Conservation (phyloP, 139 green algal species). For the Medakamo hakoo region DNA sequence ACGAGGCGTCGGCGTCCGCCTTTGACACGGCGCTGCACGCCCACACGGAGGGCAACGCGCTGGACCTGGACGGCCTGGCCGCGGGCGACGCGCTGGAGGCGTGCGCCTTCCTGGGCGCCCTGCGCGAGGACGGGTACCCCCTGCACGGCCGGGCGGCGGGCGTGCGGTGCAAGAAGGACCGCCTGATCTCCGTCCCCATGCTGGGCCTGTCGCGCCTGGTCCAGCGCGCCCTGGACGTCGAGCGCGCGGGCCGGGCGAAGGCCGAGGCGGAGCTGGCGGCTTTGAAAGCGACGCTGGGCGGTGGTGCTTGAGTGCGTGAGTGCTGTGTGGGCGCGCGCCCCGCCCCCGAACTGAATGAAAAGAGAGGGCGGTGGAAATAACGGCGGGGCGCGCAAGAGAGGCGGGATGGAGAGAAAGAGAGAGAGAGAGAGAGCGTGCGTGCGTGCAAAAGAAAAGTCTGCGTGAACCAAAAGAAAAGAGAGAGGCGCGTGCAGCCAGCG, state of each 20-base stretch:
- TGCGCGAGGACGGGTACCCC: not conserved
- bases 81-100: not conserved
- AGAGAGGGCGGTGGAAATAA: too few species aligned
- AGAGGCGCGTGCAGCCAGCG: too few species aligned
- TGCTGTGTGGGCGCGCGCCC: too few species aligned
- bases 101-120: not conserved
- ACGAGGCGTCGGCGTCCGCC: not conserved
- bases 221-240: not conserved
- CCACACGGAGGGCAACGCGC: not conserved
- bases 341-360: too few species aligned
- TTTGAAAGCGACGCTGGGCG: not conserved
- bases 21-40: not conserved
- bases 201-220: not conserved
- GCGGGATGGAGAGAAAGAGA: too few species aligned
- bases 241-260: too few species aligned
- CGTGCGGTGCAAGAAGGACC: not conserved
- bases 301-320: not conserved
- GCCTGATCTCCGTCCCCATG: not conserved
- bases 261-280: too few species aligned
- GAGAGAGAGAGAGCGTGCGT: too few species aligned
- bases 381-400: too few species aligned
- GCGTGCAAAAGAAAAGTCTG: too few species aligned
- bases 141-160: not conserved
- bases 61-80: not conserved
- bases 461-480: too few species aligned